A percentile compares a stretch with the other conserved stretches of the same genome.
phyloP scores from a whole-genome alignment of 306 rosid genomes.

The Potentilla sterilis region DNA sequence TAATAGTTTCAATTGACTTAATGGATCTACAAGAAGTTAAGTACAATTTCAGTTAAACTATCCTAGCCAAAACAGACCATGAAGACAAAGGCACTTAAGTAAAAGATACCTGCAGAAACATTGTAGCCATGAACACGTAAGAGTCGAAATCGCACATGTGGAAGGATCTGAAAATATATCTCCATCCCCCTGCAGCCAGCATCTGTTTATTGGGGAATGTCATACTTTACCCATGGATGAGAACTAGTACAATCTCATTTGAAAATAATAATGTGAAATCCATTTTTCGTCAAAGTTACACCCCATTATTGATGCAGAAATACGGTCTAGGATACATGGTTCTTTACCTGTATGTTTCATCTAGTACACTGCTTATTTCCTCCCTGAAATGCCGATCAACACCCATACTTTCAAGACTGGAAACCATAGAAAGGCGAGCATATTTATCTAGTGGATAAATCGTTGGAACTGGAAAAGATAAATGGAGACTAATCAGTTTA shows the following conservation, averaged over 20 bases:
- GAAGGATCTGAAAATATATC: constrained; percentile 59
- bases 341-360: constrained; percentile 60
- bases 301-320: constrained; percentile 18
- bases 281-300: neutral
- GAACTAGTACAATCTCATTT: constrained; percentile 9
- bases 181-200: constrained; percentile 64
- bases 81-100: constrained; percentile 24
- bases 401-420: constrained; percentile 73
- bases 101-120: constrained; percentile 56
- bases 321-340: constrained; percentile 23
- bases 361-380: constrained; percentile 61
- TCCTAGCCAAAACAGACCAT: constrained; percentile 1
- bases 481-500: constrained; percentile 10
- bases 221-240: neutral
- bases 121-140: constrained; percentile 61
- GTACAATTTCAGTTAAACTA: constrained; percentile 2
- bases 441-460: constrained; percentile 66
- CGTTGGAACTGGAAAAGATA: constrained; percentile 56
- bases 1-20: too few relatives aligned
- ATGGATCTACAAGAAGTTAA: constrained; percentile 60
- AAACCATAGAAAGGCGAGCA: constrained; percentile 66
- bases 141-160: constrained; percentile 68
- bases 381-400: constrained; percentile 58
- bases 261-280: neutral
- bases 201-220: constrained; percentile 38